These are phyloP conservation scores for Colletotrichum paranaense DNA, from an alignment of 2,329 filamentous ascomycete genomes.

Conservation along the genomic window DNA sequence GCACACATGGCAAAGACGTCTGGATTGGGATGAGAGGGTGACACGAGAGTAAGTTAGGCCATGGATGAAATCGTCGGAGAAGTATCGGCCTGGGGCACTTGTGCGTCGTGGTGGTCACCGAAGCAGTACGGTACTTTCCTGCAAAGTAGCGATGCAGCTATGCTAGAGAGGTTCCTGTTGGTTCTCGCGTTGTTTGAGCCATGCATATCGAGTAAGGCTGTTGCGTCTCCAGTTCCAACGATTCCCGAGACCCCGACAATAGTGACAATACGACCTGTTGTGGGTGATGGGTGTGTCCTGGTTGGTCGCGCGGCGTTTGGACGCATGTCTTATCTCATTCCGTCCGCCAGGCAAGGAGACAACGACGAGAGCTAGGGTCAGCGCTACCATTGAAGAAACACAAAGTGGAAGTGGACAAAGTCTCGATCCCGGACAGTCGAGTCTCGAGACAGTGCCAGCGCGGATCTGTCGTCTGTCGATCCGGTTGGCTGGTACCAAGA, in stretches of 20 bases:
- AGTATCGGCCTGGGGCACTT: constrained; percentile 23
- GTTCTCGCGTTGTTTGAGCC: constrained; percentile 24
- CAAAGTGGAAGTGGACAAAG: constrained; percentile 32
- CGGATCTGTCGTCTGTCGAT: constrained; percentile 15
- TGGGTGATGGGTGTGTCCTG: not conserved
- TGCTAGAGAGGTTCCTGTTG: constrained; percentile 21
- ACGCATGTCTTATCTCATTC: constrained; percentile 8
- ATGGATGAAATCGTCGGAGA: not conserved
- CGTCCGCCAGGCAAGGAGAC: constrained; percentile 3
- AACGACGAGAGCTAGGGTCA: constrained; percentile 7
- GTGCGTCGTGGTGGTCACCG: constrained; percentile 20
- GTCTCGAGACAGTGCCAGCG: not conserved
- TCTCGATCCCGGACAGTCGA: not conserved
- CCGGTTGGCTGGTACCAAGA: constrained; percentile 17
- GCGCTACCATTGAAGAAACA: constrained; percentile 30
- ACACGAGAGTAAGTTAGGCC: not conserved
- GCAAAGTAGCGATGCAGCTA: constrained; percentile 6
- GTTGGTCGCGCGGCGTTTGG: not conserved
- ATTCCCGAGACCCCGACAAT: constrained; percentile 19
- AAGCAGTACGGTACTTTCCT: constrained; percentile 23
- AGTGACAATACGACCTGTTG: constrained; percentile 9
- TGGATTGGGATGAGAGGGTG: constrained; percentile 2
- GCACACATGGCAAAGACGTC: constrained; percentile 3
- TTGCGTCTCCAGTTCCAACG: constrained; percentile 16
- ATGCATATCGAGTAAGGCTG: constrained; percentile 27